Percentiles rank a stretch among this genome's conserved stretches.
Evolutionary conservation across 2,329 filamentous ascomycete species (phyloP).

Genomic region (Chalaropsis ovoidea): DNA sequence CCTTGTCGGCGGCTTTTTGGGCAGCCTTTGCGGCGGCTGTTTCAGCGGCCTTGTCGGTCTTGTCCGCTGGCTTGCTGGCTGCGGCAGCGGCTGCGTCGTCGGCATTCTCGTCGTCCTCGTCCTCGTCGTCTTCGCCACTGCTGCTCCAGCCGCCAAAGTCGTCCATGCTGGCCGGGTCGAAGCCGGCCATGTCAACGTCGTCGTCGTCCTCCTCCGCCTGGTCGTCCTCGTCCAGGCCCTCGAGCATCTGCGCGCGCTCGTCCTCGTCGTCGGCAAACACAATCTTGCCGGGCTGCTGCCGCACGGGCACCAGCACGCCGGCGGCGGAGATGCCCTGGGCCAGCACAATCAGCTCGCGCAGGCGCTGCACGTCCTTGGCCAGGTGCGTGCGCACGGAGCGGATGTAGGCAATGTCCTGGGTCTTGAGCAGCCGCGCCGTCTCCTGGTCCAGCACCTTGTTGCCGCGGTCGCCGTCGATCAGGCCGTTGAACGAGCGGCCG

Average conservation of each 20-base stretch:
- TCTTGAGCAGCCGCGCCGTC: constrained; percentile 54
- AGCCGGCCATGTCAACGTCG: constrained; percentile 24
- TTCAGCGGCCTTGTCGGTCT: constrained; percentile 27
- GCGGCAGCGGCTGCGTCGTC: too few relatives aligned
- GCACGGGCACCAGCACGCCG: constrained; percentile 13
- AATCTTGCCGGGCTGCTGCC: constrained; percentile 31
- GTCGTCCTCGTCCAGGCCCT: constrained; percentile 30
- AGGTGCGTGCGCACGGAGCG: constrained; percentile 52
- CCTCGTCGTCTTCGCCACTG: constrained; percentile 32
- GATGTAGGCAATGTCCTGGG: constrained; percentile 57
- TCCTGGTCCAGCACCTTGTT: constrained; percentile 47
- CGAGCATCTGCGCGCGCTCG: constrained; percentile 30
- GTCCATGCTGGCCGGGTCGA: constrained; percentile 26
- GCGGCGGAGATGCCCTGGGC: constrained; percentile 31
- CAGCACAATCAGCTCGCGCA: constrained; percentile 47
- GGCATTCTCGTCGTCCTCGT: constrained; percentile 36
- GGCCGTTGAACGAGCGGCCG: constrained; percentile 46
- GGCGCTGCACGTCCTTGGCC: constrained; percentile 45
- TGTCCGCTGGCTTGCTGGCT: neutral
- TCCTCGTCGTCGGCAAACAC: constrained; percentile 34
- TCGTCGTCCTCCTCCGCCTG: constrained; percentile 31
- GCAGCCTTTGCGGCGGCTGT: constrained; percentile 30
- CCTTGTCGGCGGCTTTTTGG: constrained; percentile 27
- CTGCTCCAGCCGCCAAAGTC: constrained; percentile 26
- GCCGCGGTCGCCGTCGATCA: constrained; percentile 48